Conservation (phyloP, 257 asterid species). For the Nicotiana otophora region DNA sequence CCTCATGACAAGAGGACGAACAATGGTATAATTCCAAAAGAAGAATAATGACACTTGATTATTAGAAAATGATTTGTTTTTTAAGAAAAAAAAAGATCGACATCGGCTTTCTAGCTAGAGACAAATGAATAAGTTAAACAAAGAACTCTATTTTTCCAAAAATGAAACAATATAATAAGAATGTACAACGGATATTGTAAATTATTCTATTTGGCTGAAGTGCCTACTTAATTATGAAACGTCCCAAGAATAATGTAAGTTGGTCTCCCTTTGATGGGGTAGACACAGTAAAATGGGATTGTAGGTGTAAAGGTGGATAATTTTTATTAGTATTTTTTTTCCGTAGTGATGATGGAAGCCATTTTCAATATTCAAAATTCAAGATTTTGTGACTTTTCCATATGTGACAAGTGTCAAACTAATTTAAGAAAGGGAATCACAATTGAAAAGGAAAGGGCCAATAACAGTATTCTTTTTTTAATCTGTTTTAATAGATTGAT, state of each 20-base stretch:
- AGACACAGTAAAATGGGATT: not conserved
- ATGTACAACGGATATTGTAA: not conserved
- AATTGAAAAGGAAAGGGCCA: not conserved
- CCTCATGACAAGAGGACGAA: not conserved
- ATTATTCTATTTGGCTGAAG: not conserved
- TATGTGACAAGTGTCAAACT: not conserved
- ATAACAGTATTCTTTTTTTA: not conserved
- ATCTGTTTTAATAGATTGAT: too few species aligned
- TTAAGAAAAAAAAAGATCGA: not conserved
- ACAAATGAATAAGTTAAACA: conserved; percentile 3
- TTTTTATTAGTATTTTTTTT: not conserved
- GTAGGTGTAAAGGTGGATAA: not conserved
- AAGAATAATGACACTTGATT: not conserved
- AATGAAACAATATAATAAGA: not conserved
- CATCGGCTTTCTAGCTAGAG: not conserved
- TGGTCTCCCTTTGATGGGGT: not conserved
- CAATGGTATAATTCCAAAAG: not conserved
- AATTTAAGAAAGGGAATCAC: not conserved
- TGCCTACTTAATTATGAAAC: not conserved
- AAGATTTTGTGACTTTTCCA: not conserved
- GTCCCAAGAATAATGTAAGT: not conserved
- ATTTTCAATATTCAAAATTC: not conserved
- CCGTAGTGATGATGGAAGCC: not conserved
- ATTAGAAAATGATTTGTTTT: not conserved
- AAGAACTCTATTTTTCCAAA: not conserved